Conservation (phyloP, 805 yeast genomes). For the Metschnikowia lachancei region DNA sequence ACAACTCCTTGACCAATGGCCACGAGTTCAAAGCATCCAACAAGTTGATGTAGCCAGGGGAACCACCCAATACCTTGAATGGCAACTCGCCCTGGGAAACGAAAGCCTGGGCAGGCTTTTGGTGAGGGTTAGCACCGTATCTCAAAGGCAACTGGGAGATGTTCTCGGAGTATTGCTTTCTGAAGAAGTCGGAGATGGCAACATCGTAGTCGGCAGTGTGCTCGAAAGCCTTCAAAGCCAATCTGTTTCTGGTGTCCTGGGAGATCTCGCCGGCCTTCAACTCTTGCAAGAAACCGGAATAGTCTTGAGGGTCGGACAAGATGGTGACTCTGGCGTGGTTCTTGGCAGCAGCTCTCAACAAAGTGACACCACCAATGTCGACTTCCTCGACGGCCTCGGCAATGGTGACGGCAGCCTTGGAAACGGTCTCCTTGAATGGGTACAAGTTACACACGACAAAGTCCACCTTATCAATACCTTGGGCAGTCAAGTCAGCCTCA, state of each 20-base stretch:
- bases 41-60: conserved; percentile 96
- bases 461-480: conserved; percentile 94
- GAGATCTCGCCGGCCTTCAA: conserved; percentile 72
- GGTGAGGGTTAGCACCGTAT: conserved; percentile 99
- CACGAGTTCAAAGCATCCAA: conserved; percentile 96
- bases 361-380: conserved; percentile 95
- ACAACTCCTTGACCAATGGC: conserved; percentile 97
- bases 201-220: conserved; percentile 98
- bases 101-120: conserved; percentile 97
- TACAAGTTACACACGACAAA: conserved; percentile 96
- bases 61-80: conserved; percentile 87
- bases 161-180: conserved; percentile 93
- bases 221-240: conserved; percentile 96
- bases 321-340: conserved; percentile 96
- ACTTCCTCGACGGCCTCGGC: conserved; percentile 98
- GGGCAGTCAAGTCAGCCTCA: conserved; percentile 81
- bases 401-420: conserved; percentile 91
- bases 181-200: conserved; percentile 93
- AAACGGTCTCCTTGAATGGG: conserved; percentile 96
- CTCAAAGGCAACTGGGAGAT: conserved; percentile 87
- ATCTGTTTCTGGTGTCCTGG: conserved; percentile 67
- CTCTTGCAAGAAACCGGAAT: conserved; percentile 82
- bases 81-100: conserved; percentile 87
- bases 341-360: conserved; percentile 97
- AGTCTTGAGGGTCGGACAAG: conserved; percentile 91